Base-by-base conservation (phyloP, 2,329 filamentous ascomycete species). In the Lachnellula hyalina region DNA sequence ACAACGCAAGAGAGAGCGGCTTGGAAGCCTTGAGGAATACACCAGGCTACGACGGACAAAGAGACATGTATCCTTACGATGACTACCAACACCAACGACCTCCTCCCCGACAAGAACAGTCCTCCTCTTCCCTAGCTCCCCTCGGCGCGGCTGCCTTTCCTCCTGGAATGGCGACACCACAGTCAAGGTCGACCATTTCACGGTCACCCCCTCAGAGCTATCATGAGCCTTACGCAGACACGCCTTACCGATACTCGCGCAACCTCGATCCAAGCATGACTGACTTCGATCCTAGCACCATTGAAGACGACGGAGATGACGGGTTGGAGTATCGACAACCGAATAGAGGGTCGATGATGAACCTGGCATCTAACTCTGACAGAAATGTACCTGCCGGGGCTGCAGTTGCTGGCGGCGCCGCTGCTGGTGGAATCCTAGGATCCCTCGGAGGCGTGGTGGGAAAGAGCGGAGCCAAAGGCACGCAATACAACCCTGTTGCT, bases 281-380 rank as follows among this genome's bases (percentile, higher is more conserved):
- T 3, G 62, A 65, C 14, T 66, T 69, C 44, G 67, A 96, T 68
- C 90, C 91, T 2, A 83, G 88, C 65, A 84, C 86, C 14, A 92
- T 96, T 60, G 82, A 81, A 21, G 92, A 96, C 68, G 92, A 96
- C 67, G 90, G 89, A 28, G 92, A 96, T 65, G 92, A 96, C 68
- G 90, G 87, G 1, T 78, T 94, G 50, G 77, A 81, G 4, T 85
- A 81, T 63, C 73, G 70, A 49, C 72, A 69, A 47, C 67, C 65
- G 72, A 69, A 68, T 77, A 80, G 56, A 79, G 76, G 60, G 84
- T 86, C 36, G 1, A 80, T 86, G 69, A 40, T 67, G 34, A 68
- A 63, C 51, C 55, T 68, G 35, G 61, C 60, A 15, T 57, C 66
- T 19, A 45, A 61, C 46, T 65, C 64, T 4, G 60, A 66, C 49